These are phyloP conservation scores for Chrysanthemum makinoi DNA, from an alignment of 129 eudicot genomes.

Conservation along the genomic window DNA sequence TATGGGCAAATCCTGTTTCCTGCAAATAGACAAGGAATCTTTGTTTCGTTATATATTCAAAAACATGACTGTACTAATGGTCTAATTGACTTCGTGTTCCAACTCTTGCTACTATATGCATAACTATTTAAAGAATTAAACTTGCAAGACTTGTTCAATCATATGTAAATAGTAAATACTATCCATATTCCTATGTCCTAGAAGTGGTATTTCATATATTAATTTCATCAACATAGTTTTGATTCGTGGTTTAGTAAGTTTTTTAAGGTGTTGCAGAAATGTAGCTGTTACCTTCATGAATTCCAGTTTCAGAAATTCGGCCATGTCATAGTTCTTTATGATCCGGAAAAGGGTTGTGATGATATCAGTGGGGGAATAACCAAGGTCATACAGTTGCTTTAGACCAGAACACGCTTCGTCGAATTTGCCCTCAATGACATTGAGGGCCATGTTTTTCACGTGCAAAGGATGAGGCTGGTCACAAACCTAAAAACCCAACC, in stretches of 20 bases:
- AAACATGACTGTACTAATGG: background rate
- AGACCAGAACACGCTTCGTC: slow-evolving; percentile 94
- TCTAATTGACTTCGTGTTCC: background rate
- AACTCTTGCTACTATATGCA: background rate
- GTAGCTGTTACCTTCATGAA: slow-evolving; percentile 81
- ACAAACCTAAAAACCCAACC: slow-evolving; percentile 58
- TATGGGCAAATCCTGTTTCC: slow-evolving; percentile 99
- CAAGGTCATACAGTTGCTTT: slow-evolving; percentile 88
- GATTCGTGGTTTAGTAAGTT: too few species aligned
- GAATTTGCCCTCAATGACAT: slow-evolving; percentile 81
- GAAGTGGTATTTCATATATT: background rate
- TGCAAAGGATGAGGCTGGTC: slow-evolving; percentile 99
- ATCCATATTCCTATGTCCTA: background rate
- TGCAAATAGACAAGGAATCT: slow-evolving; percentile 9
- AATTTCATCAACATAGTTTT: background rate
- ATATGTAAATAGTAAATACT: background rate
- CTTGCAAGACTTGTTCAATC: background rate
- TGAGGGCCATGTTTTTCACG: slow-evolving; percentile 87
- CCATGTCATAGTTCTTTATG: slow-evolving; percentile 93
- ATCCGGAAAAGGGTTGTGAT: slow-evolving; percentile 94
- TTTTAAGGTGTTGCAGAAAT: background rate
- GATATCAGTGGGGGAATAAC: slow-evolving; percentile 98
- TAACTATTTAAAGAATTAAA: background rate
- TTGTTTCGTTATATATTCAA: background rate
- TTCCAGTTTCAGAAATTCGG: slow-evolving; percentile 89